Evolutionary conservation across 352 stramenopile species (phyloP).

Genomic region (Globisporangium abappressorium): DNA sequence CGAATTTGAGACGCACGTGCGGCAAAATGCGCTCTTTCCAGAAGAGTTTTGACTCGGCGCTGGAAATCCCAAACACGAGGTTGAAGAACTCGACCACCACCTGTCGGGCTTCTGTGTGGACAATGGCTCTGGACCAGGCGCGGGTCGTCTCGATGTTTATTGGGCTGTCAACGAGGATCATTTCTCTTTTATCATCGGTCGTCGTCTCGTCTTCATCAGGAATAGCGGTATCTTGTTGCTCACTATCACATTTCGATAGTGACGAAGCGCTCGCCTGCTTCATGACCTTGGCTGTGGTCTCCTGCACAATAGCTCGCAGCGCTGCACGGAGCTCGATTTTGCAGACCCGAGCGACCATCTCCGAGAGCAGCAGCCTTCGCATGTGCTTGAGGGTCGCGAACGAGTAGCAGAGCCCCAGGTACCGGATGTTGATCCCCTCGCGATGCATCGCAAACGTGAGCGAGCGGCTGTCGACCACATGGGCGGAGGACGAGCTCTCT

Average conservation of each 20-base stretch:
- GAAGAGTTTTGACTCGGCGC: constrained; percentile 31
- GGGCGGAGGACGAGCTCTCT: constrained; percentile 1
- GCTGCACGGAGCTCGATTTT: constrained; percentile 48
- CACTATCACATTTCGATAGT: neutral
- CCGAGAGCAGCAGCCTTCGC: constrained; percentile 39
- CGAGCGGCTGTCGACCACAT: constrained; percentile 37
- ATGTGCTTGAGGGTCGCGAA: constrained; percentile 40
- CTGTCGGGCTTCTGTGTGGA: constrained; percentile 21
- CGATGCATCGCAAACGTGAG: constrained; percentile 42
- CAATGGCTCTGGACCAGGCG: constrained; percentile 17
- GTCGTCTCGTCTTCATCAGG: neutral
- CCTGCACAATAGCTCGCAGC: constrained; percentile 29
- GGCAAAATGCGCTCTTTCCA: constrained; percentile 57
- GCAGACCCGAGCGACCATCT: constrained; percentile 61
- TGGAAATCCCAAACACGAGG: constrained; percentile 35
- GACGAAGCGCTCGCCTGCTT: constrained; percentile 16
- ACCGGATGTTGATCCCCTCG: constrained; percentile 55
- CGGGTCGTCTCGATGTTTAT: constrained; percentile 15
- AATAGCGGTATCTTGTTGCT: neutral
- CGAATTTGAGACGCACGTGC: constrained; percentile 42
- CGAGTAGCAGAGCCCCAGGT: constrained; percentile 57
- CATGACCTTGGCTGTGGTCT: constrained; percentile 22
- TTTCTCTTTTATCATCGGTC: neutral
- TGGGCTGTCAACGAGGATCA: neutral
- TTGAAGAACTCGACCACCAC: constrained; percentile 56